Base-by-base conservation (phyloP, 495 filamentous ascomycete species). In the Beverwykella pulmonaria region DNA sequence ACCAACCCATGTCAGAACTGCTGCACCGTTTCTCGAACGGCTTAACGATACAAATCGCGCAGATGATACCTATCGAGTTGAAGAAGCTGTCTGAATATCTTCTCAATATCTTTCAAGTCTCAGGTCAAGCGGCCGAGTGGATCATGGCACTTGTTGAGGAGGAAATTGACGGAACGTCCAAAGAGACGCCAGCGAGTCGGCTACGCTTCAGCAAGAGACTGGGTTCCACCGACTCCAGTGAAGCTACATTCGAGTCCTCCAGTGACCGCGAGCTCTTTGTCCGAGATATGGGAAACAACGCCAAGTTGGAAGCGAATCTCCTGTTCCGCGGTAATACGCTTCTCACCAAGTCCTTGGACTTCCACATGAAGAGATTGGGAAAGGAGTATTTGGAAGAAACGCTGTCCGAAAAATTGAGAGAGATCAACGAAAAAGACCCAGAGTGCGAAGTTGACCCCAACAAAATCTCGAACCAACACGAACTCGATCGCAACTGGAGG, bases 361-460 rank as follows among this genome's bases (percentile, higher is more conserved):
- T 88, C 49, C 92, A 99, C 73, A 97, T 98, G 95, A 90, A 92
- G 64, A 87, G 94, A 36, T 81, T 98, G 12, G 94, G 94, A 25
- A 91, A 92, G 63, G 92, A 98, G 71, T 99, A 97, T 71, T 78
- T 99, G 1, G 90, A 93, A 67, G 92, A 95, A 41, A 91, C 90
- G 0, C 83, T 99, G 49, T 83, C 84, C n/a, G 90, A 92, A 54
- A 92, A 90, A 74, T 83, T 98, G 48, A 79, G 82, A 57, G 90
- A 94, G 70, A 96, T 98, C 73, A 92, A 93, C 67, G 87, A 91
- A 58, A 87, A 87, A 60, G 90, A 97, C 74, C 87, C 88, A 10
- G 90, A 97, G 65, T 98, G 94, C 75, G 94, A 99, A 73, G 93
- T 99, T 14, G 93, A 99, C 75, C 94, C 94, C 26, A 85, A 86